A percentile compares a stretch with the other conserved stretches of the same genome.
phyloP scores from a whole-genome alignment of 768 basidiomycete species.

The Cantharellus anzutake region DNA sequence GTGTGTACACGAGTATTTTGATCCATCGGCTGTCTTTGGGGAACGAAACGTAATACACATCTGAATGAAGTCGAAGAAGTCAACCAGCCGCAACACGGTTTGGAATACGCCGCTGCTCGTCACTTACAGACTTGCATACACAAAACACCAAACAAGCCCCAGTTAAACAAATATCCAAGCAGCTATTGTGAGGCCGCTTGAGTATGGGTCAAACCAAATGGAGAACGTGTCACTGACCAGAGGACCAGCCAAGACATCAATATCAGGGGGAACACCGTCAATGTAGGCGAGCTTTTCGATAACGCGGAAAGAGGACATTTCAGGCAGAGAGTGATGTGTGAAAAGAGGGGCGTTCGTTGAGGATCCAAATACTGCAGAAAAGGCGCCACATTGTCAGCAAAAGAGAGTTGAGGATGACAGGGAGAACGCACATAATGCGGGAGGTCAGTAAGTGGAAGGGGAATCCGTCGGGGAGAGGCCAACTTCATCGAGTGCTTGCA shows the following conservation, averaged over 20 bases:
- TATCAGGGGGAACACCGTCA: not conserved
- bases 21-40: conserved; percentile 2
- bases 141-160: conserved; percentile 6
- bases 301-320: no score
- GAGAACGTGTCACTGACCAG: not conserved
- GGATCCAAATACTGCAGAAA: no score
- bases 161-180: conserved; percentile 8
- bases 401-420: no score
- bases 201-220: not conserved
- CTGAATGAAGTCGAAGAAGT: not conserved
- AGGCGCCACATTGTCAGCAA: no score
- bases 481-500: no score
- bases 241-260: not conserved
- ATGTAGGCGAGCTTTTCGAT: not conserved
- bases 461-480: no score
- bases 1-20: conserved; percentile 6
- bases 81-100: not conserved
- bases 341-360: no score
- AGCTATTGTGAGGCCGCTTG: not conserved
- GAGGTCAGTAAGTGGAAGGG: no score
- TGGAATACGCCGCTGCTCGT: not conserved
- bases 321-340: no score
- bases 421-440: no score
- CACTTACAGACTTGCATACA: conserved; percentile 3
- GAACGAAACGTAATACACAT: conserved; percentile 9